These are phyloP conservation scores for Polytolypa hystricis DNA, from an alignment of 2,329 filamentous ascomycete genomes.

Conservation along the genomic window DNA sequence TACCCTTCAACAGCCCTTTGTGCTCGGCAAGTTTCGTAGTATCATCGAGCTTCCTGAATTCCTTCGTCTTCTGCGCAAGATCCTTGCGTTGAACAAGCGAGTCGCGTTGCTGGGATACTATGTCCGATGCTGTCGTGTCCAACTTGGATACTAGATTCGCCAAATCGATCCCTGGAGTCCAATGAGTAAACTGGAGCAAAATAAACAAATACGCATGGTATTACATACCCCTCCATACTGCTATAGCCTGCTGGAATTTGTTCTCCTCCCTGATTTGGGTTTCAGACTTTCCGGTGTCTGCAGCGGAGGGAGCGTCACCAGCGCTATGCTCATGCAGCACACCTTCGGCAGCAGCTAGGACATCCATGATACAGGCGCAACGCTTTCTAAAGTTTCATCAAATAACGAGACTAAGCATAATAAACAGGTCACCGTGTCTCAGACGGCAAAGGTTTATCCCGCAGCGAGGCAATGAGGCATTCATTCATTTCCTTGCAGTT, in stretches of 20 bases:
- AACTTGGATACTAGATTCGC: slow-evolving; percentile 72
- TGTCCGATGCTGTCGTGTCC: slow-evolving; percentile 88
- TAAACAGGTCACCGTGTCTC: not conserved
- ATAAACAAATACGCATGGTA: not conserved
- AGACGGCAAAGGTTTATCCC: too few relatives aligned
- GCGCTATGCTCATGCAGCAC: slow-evolving; percentile 21
- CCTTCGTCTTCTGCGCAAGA: slow-evolving; percentile 96
- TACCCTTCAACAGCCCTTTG: slow-evolving; percentile 81
- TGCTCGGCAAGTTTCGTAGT: slow-evolving; percentile 73
- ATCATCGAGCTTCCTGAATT: slow-evolving; percentile 91
- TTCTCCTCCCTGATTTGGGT: slow-evolving; percentile 53
- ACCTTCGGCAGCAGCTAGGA: slow-evolving; percentile 32
- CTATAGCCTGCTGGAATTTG: slow-evolving; percentile 94
- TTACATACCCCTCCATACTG: slow-evolving; percentile 78
- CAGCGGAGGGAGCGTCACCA: slow-evolving; percentile 17
- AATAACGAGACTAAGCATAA: slow-evolving; percentile 9
- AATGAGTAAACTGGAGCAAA: slow-evolving; percentile 5
- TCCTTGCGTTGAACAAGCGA: slow-evolving; percentile 95
- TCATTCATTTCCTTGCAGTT: too few relatives aligned
- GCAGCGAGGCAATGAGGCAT: too few relatives aligned
- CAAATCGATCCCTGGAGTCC: slow-evolving; percentile 64
- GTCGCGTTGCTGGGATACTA: slow-evolving; percentile 85
- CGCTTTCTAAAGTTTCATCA: slow-evolving; percentile 3
- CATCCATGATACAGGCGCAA: slow-evolving; percentile 27
- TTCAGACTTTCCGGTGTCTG: slow-evolving; percentile 16